phyloP scores from a whole-genome alignment of 1,284 basidiomycete species.

The Apiotrichum gamsii region DNA sequence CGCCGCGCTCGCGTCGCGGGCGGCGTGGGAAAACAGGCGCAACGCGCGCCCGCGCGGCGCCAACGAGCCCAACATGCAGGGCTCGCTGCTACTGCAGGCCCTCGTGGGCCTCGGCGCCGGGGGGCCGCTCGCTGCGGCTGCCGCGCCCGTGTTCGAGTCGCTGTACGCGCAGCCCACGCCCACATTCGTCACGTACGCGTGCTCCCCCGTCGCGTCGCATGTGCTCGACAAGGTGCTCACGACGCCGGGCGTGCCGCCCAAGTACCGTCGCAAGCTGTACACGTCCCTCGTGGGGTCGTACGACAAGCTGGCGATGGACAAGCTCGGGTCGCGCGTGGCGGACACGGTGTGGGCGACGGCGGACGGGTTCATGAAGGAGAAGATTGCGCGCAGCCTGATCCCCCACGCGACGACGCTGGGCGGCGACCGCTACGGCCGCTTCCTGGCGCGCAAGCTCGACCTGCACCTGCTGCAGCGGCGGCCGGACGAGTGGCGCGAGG shows the following conservation, averaged over 20 bases:
- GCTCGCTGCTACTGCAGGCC: conserved; percentile 75
- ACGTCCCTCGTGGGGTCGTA: conserved; percentile 69
- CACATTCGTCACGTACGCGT: conserved; percentile 61
- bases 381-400: conserved; percentile 73
- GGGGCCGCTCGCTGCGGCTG: conserved; percentile 61
- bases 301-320: conserved; percentile 71
- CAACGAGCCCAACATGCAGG: conserved; percentile 68
- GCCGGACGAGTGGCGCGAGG: conserved; percentile 72
- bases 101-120: conserved; percentile 58
- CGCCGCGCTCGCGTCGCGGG: conserved; percentile 28
- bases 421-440: conserved; percentile 75
- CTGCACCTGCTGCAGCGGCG: conserved; percentile 68
- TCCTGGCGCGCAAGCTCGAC: conserved; percentile 71
- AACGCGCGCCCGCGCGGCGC: conserved; percentile 27
- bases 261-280: conserved; percentile 65
- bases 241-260: conserved; percentile 59
- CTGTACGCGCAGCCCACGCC: conserved; percentile 57
- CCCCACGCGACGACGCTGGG: conserved; percentile 63
- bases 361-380: conserved; percentile 88
- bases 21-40: conserved; percentile 43
- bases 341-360: conserved; percentile 79
- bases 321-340: conserved; percentile 78
- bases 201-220: conserved; percentile 68
- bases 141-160: conserved; percentile 59
- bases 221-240: conserved; percentile 72